These are phyloP conservation scores for Beauveria bassiana DNA, from an alignment of 2,329 filamentous ascomycete species.

Conservation along the genomic window DNA sequence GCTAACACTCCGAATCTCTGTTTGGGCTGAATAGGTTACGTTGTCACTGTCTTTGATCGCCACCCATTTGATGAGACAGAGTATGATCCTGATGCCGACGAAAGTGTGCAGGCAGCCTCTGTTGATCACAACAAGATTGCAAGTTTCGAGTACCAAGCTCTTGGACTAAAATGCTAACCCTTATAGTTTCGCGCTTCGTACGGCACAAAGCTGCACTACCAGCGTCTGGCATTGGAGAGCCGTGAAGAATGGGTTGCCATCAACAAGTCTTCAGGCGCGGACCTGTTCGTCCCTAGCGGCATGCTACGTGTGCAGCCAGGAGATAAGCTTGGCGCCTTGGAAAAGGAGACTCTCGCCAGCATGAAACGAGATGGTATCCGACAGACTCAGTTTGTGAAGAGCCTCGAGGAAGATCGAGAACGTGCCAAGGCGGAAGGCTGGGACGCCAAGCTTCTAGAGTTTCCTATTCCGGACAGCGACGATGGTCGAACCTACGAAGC, in stretches of 20 bases:
- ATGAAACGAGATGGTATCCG: conserved; percentile 19
- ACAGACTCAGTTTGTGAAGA: conserved; percentile 18
- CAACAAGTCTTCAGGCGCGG: conserved; percentile 10
- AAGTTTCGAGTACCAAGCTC: neutral
- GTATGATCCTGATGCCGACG: conserved; percentile 14
- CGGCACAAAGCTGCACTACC: conserved; percentile 19
- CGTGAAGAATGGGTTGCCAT: conserved; percentile 18
- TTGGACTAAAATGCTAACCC: neutral
- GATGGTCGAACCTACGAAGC: conserved; percentile 15
- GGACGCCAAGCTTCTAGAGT: conserved; percentile 18
- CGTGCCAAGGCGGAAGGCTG: conserved; percentile 16
- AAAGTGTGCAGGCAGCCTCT: conserved; percentile 17
- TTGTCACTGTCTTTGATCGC: conserved; percentile 18
- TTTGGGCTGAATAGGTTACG: neutral
- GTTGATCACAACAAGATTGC: conserved; percentile 22
- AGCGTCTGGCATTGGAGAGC: conserved; percentile 19
- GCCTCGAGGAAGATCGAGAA: conserved; percentile 13
- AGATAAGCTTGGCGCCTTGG: conserved; percentile 15
- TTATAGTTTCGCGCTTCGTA: conserved; percentile 20
- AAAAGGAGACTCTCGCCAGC: conserved; percentile 18
- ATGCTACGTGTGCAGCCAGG: conserved; percentile 21
- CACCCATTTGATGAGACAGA: conserved; percentile 16
- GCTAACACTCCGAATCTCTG: neutral
- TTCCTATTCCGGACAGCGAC: conserved; percentile 15
- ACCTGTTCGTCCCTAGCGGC: conserved; percentile 17